Evolutionary conservation across 371 early-diverging fungal genomes (phyloP), one percentile per base, ranked within the genome.

Genomic region (Syncephalis plumigaleata): DNA sequence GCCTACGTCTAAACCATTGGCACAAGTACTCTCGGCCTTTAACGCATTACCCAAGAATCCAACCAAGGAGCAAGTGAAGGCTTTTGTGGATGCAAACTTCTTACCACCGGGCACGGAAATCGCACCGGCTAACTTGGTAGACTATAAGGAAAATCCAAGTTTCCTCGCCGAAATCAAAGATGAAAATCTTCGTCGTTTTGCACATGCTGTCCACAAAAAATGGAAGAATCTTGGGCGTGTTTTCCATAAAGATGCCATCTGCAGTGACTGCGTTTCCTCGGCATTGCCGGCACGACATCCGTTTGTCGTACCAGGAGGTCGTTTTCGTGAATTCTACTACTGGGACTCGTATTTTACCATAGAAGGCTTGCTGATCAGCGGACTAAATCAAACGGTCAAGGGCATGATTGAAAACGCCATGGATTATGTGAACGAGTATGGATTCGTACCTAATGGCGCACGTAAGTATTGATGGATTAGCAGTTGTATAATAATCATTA

Each of bases 281-380:
- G 62, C 72, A 23, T 55, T 85, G 3, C 59, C 65, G 23, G 61
- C 73, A 0, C 58, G 65, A 15, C 61, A 71, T 40, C 75, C 67
- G 8, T 91, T 90, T 61, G 75, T 91, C 1, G 78, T 91, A 9
- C 91, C 94, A 9, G 94, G 94, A 3, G 92, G 91, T 2, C 60
- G 91, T 45, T 94, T 94, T 55, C 60, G 81, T 45, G 91, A 94
- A 69, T 66, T 77, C 23, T 90, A 91, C 60, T 89, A 93, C 58
- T 91, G 90, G 91, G 94, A 93, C 55, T 70, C 79, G 16, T 90
- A 68, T 54, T 94, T 84, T 68, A 77, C 83, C 8, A 51, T 86
- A 21, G 71, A 84, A 49, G 95, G 95, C 0, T 56, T 94, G 31
- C 48, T 84, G 16, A 46, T 74, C 1, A 71, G 77, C 49, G 75